Evolutionary conservation across 495 filamentous ascomycete genomes (phyloP), one percentile per base, ranked within the genome.

Genomic region (Hypoxylon cercidicola): DNA sequence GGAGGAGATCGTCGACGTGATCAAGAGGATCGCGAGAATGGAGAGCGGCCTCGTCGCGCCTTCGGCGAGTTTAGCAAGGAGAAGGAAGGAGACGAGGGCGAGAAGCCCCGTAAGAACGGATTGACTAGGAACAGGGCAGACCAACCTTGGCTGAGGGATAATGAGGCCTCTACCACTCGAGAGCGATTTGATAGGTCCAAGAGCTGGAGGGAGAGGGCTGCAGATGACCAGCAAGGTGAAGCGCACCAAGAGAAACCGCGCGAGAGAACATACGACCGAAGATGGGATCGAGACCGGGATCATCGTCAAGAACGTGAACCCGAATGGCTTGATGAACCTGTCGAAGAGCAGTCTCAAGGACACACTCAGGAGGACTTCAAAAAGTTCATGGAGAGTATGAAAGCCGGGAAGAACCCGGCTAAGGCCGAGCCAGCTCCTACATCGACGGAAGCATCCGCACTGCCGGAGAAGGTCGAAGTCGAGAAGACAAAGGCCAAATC

Each of bases 381-480:
- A 76, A 89, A 89, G 60, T 99, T 96, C 87, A 97, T 97, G 78
- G 91, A 95, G 65, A 81, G 79, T 48, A 96, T 96, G 93, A 97
- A 94, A 74, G 87, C 88, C 23, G 77, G 74, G 49, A 76, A 74
- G 75, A 79, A 71, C 57, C 76, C 69, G 50, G 65, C 66, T 71
- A 71, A 72, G 74, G 56, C 62, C 21, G 46, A 63, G 13, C 62
- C 62, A 71, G 76, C 30, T 78, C 77, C 68, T 74, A 74, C 47
- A 60, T 39, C 58, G 13, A 43, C 46, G 25, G 60, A 63, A 75
- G 71, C 30, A 70, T 69, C 64, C 44, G 68, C 41, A 18, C 55
- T 25, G 21, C 63, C 39, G 13, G 37, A 65, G 59, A 78, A 64
- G 65, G 55, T 72, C 34, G 79, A 79, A 34, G 21, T 66, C 3